A percentile compares a stretch with the other conserved stretches of the same genome.
These are phyloP conservation scores for Ceratocystis lukuohia DNA, from an alignment of 2,329 filamentous ascomycete genomes.

Conservation along the genomic window DNA sequence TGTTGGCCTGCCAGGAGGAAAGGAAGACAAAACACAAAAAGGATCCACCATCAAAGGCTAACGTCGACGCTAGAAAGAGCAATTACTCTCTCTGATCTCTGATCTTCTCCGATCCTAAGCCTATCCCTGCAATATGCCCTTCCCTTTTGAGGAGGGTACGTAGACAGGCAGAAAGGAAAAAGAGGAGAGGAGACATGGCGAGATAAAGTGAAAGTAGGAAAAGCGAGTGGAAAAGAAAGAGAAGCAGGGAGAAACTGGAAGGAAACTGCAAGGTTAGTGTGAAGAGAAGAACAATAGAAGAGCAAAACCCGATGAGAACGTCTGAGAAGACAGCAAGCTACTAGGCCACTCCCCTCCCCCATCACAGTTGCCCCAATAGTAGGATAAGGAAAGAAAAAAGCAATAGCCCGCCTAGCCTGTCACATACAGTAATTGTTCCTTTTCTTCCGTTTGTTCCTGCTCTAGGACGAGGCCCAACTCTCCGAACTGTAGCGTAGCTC, in stretches of 20 bases:
- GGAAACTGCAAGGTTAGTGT: background rate
- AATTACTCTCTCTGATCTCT: background rate
- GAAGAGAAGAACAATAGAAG: background rate
- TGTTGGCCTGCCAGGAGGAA: background rate
- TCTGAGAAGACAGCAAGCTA: background rate
- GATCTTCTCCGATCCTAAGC: background rate
- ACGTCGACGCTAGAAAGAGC: background rate
- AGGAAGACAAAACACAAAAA: background rate
- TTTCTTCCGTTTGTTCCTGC: background rate
- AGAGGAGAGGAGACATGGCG: background rate
- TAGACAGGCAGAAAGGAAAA: background rate
- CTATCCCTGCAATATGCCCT: background rate
- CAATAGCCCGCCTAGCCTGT: background rate
- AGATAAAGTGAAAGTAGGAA: background rate
- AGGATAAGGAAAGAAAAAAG: background rate
- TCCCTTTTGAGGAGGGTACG: conserved; percentile 1
- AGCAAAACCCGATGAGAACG: background rate
- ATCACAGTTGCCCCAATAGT: too few relatives aligned
- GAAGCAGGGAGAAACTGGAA: background rate
- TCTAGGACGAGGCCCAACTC: background rate
- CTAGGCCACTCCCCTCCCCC: too few relatives aligned
- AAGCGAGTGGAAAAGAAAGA: background rate
- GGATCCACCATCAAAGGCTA: background rate
- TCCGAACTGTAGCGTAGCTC: background rate
- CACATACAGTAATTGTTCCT: background rate